Evolutionary conservation across 2,329 filamentous ascomycete species (phyloP), one percentile per base, ranked within the genome.

Genomic region (Daldinia eschscholtzii): DNA sequence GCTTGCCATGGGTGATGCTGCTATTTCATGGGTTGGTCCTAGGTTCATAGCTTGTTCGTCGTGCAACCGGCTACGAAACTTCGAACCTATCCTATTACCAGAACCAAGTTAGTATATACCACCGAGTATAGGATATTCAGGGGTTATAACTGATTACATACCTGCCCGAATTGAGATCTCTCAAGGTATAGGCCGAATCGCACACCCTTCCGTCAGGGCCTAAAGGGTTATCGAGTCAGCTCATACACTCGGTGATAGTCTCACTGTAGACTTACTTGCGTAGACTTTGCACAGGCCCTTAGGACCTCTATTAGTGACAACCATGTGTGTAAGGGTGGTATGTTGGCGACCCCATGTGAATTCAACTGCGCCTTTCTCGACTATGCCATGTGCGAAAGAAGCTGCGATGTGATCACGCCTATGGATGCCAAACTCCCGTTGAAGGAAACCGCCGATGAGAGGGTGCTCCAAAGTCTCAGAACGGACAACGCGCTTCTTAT

Each of bases 231-330:
- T n/a, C 7, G 6, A 23, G 20, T 74, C 48, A 76, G 70, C 46
- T 50, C n/a, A 41, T 18, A 7, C 13, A 48, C 6, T 15, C 15
- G 20, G 12, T 4, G 15, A 37, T 7, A 6, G 13, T 41, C 2
- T 6, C 10, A 20, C 4, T 26, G 5, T 20, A 18, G 64, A 81
- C 84, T 77, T 66, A 86, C 84, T 80, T 2, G 80, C 80, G 78
- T 83, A 86, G 0, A 79, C 80, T 28, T 81, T 77, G 26, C 82
- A 84, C 7, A 83, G 57, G 0, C 81, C 81, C 68, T 78, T 79
- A 3, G 73, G 63, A 33, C 84, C 83, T 18, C 79, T 76, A 0
- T 78, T 79, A 7, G 76, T 76, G 6, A 86, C 76, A 65, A 81
- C 81, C 58, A 86, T 79, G 39, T 79, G 80, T 20, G 77, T 74